Conservation (phyloP, 176 grass and related monocot genomes). For the Puya raimondii region DNA sequence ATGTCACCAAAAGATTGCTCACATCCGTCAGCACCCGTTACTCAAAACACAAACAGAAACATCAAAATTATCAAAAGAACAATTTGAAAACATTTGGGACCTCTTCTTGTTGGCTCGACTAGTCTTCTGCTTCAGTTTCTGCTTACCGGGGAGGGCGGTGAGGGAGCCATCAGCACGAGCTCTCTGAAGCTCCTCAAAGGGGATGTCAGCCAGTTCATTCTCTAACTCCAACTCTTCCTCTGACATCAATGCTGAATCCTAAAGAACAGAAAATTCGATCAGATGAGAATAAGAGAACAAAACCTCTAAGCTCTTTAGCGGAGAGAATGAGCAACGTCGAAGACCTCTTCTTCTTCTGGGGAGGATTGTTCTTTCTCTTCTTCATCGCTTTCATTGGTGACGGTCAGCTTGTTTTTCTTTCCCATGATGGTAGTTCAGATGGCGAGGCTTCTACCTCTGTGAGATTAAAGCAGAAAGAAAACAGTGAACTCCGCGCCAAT, state of each 20-base stretch:
- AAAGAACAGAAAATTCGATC: neutral
- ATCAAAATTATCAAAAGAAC: neutral
- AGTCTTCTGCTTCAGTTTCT: conserved; percentile 29
- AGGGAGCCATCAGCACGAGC: conserved; percentile 66
- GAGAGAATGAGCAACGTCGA: neutral
- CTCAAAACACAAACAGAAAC: neutral
- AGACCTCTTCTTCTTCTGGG: conserved; percentile 20
- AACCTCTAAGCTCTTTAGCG: neutral
- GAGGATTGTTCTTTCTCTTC: conserved; percentile 6
- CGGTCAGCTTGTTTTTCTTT: conserved; percentile 5
- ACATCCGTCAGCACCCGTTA: conserved; percentile 10
- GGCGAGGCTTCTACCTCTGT: neutral
- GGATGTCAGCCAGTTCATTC: conserved; percentile 61
- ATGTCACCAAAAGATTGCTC: conserved; percentile 8
- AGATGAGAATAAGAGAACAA: neutral
- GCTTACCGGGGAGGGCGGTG: conserved; percentile 2
- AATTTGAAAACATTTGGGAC: conserved; percentile 15
- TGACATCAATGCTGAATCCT: conserved; percentile 28
- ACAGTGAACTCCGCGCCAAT: neutral
- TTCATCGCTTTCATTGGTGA: neutral
- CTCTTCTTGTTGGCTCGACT: conserved; percentile 78
- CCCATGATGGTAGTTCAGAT: neutral
- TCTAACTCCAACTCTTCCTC: conserved; percentile 49
- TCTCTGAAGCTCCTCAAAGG: conserved; percentile 72
- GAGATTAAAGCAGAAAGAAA: neutral